phyloP scores from a whole-genome alignment of 2,329 filamentous ascomycete species.

The Chlorencoelia australis region DNA sequence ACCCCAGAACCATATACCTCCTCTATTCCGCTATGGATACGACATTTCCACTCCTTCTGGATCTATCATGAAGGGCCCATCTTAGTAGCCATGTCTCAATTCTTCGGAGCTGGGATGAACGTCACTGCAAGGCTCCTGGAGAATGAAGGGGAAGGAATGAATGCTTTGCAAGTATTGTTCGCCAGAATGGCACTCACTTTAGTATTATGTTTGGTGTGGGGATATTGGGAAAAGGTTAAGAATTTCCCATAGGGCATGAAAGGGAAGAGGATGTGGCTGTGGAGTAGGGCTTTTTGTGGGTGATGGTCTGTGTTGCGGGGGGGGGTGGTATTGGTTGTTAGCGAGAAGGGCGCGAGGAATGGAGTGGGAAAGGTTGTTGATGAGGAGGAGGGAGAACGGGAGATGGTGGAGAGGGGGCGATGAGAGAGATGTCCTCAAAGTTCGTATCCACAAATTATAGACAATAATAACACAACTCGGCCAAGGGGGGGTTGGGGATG shows the following conservation, averaged over 20 bases:
- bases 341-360: too few relatives aligned
- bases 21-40: too few relatives aligned
- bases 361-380: too few relatives aligned
- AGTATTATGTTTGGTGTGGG: conserved; percentile 43
- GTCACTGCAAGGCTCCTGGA: not conserved
- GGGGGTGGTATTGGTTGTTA: too few relatives aligned
- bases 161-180: conserved; percentile 20
- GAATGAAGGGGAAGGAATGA: not conserved
- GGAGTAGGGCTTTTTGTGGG: conserved; percentile 59
- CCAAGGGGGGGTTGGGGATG: too few relatives aligned
- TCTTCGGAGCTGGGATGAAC: not conserved
- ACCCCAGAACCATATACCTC: too few relatives aligned
- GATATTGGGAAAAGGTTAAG: conserved; percentile 60
- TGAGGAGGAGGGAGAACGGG: too few relatives aligned
- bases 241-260: conserved; percentile 61
- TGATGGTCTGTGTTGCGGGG: too few relatives aligned
- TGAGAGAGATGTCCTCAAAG: too few relatives aligned
- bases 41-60: not conserved
- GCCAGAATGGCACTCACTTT: conserved; percentile 23
- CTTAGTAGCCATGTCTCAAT: not conserved
- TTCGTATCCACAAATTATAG: too few relatives aligned
- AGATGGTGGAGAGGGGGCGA: too few relatives aligned
- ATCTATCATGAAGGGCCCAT: not conserved
- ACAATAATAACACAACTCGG: too few relatives aligned
- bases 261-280: conserved; percentile 56